Percentiles rank a stretch among this genome's conserved stretches.
phyloP scores from a whole-genome alignment of 192 early-diverging fungal species.

The Podila verticillata region DNA sequence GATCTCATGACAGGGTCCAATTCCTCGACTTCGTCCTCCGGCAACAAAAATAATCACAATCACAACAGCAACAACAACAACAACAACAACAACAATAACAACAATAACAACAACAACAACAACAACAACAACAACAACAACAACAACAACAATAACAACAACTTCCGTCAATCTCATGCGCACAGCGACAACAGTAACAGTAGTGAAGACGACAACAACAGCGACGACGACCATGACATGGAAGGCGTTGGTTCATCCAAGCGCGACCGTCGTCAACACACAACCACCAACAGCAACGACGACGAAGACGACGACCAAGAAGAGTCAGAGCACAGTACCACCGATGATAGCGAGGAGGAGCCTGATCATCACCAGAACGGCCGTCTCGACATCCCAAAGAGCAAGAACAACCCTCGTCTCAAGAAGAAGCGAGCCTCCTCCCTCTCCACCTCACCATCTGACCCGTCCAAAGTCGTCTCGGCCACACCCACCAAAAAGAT shows the following conservation, averaged over 20 bases:
- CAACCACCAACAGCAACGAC: neutral
- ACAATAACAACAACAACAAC: neutral
- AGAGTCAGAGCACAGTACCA: conserved; percentile 2
- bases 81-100: neutral
- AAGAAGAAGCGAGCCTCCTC: conserved; percentile 1
- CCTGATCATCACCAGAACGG: neutral
- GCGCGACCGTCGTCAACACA: neutral
- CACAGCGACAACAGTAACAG: neutral
- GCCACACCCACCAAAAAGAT: conserved; percentile 47
- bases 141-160: neutral
- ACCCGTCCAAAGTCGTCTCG: conserved; percentile 29
- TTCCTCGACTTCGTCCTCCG: neutral
- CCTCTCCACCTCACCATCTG: conserved; percentile 32
- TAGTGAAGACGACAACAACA: neutral
- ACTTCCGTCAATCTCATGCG: neutral
- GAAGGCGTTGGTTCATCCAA: neutral
- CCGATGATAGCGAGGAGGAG: neutral
- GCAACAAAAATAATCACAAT: neutral
- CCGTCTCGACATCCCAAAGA: neutral
- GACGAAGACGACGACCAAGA: neutral
- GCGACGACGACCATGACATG: conserved; percentile 6
- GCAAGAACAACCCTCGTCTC: neutral
- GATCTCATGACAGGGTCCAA: neutral
- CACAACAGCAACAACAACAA: too few species aligned
- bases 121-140: neutral